phyloP scores from a whole-genome alignment of 2,329 filamentous ascomycete genomes.

The Ophidiomyces ophidiicola region DNA sequence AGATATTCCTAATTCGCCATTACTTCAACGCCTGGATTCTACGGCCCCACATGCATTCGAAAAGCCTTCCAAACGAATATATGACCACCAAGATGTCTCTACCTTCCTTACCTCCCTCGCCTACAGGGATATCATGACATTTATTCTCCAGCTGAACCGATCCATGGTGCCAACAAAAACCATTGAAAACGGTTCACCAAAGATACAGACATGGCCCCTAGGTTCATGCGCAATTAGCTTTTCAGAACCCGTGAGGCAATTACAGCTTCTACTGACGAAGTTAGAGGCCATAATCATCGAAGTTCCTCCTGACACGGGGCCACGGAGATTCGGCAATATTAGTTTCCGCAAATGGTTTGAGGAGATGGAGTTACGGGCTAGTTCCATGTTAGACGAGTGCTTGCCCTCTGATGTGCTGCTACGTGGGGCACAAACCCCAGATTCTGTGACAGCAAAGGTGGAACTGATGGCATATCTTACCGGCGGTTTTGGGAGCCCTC shows the following conservation, averaged over 20 bases:
- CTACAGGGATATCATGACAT: conserved; percentile 76
- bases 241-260: conserved; percentile 48
- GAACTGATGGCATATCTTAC: conserved; percentile 72
- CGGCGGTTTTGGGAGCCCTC: conserved; percentile 74
- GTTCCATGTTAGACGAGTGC: conserved; percentile 45
- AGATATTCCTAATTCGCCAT: conserved; percentile 17
- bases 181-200: conserved; percentile 20
- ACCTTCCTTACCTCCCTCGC: conserved; percentile 69
- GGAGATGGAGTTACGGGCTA: conserved; percentile 50
- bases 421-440: conserved; percentile 20
- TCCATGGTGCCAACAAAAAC: conserved; percentile 62
- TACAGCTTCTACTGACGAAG: conserved; percentile 54
- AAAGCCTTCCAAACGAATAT: conserved; percentile 65
- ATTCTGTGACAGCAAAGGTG: conserved; percentile 40
- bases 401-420: conserved; percentile 41
- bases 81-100: conserved; percentile 69
- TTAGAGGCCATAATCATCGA: conserved; percentile 59
- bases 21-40: conserved; percentile 38
- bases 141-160: conserved; percentile 80
- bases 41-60: conserved; percentile 46
- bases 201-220: conserved; percentile 40
- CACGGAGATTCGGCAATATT: conserved; percentile 80
- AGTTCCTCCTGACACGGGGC: conserved; percentile 72
- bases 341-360: conserved; percentile 78
- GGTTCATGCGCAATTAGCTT: conserved; percentile 33